These are phyloP conservation scores for Lepidium campestre DNA, from an alignment of 441 rosid species.

Conservation along the genomic window DNA sequence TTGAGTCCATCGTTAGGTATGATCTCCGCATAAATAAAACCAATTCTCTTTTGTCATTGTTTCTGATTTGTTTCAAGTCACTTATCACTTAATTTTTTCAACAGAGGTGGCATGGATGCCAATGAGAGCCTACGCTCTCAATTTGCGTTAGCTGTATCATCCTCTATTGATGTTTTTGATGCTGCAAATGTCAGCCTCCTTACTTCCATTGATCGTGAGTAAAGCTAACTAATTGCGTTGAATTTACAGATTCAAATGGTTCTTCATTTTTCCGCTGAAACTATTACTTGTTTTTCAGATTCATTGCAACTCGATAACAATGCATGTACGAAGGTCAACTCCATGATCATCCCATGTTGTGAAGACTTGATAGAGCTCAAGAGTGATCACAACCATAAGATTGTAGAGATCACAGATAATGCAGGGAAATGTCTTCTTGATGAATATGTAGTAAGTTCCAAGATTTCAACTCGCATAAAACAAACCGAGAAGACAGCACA, in stretches of 20 bases:
- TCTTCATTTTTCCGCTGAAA: background rate
- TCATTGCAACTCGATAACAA: conserved; percentile 85
- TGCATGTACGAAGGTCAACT: conserved; percentile 74
- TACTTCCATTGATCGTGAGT: conserved; percentile 76
- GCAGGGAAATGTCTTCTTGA: conserved; percentile 87
- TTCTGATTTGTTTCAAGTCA: background rate
- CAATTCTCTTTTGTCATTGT: background rate
- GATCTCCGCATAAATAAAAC: background rate
- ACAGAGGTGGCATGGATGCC: conserved; percentile 79
- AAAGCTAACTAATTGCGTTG: background rate
- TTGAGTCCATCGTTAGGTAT: conserved; percentile 82
- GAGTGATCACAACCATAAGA: conserved; percentile 81
- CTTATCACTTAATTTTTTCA: background rate
- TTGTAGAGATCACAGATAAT: conserved; percentile 71
- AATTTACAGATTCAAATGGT: background rate
- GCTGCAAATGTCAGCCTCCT: conserved; percentile 57
- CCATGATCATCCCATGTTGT: conserved; percentile 77
- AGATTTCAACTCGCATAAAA: background rate
- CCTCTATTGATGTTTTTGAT: conserved; percentile 62
- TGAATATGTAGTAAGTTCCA: conserved; percentile 70
- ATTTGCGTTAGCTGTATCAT: conserved; percentile 74
- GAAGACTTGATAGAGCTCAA: conserved; percentile 75
- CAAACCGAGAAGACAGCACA: background rate
- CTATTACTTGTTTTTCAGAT: conserved; percentile 37
- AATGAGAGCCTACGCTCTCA: conserved; percentile 52